Evolutionary conservation across 2,329 filamentous ascomycete species (phyloP).

Genomic region (Dendryphion nanum): DNA sequence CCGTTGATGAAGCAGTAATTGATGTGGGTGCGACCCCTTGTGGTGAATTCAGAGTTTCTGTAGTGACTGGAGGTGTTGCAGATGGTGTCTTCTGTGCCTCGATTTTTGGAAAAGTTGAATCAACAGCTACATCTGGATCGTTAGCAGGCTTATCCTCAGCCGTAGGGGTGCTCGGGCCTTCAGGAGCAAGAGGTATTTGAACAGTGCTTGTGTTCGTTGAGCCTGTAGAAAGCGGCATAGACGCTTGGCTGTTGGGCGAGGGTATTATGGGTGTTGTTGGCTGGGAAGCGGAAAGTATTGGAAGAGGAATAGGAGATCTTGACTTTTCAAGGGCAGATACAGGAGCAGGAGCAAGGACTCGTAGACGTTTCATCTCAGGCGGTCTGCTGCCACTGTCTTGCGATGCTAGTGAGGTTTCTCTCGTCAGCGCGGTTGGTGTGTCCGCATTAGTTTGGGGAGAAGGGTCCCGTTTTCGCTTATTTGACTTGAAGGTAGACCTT

Average conservation of each 20-base stretch:
- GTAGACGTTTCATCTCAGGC: slow-evolving; percentile 31
- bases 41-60: too few relatives aligned
- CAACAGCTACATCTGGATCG: too few relatives aligned
- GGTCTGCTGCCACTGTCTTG: slow-evolving; percentile 25
- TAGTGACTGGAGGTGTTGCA: too few relatives aligned
- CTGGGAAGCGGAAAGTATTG: slow-evolving; percentile 2
- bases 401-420: slow-evolving; percentile 24
- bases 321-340: slow-evolving; percentile 5
- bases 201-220: slow-evolving; percentile 24
- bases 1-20: slow-evolving; percentile 10
- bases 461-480: slow-evolving; percentile 58
- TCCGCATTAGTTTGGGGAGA: slow-evolving; percentile 31
- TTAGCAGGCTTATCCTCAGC: slow-evolving; percentile 5
- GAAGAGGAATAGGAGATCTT: slow-evolving; percentile 18
- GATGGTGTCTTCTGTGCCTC: too few relatives aligned
- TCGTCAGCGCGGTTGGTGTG: slow-evolving; percentile 10
- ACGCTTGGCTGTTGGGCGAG: slow-evolving; percentile 4
- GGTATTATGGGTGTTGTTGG: slow-evolving; percentile 4
- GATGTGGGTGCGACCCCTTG: slow-evolving; percentile 4
- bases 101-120: too few relatives aligned
- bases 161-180: slow-evolving; percentile 37
- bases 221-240: slow-evolving; percentile 12
- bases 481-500: slow-evolving; percentile 25
- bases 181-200: slow-evolving; percentile 46
- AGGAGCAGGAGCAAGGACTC: slow-evolving; percentile 11